Conservation (phyloP, 257 asterid genomes). For the Solanum dulcamara region DNA sequence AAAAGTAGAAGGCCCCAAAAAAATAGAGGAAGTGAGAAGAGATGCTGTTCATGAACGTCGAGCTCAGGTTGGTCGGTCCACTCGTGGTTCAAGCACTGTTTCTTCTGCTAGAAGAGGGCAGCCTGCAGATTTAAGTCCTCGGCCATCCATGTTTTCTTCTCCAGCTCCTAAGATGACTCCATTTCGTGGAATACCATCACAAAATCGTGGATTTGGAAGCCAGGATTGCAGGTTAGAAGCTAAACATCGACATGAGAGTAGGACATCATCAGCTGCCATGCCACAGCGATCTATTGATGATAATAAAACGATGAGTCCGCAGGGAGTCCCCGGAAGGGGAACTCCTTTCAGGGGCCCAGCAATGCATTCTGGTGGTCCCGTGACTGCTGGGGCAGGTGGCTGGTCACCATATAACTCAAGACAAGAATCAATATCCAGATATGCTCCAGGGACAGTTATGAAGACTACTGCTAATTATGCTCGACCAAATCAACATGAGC, state of each 20-base stretch:
- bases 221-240: conserved; percentile 13
- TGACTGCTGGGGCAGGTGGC: neutral
- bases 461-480: neutral
- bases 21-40: conserved; percentile 21
- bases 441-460: neutral
- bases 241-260: conserved; percentile 1
- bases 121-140: conserved; percentile 9
- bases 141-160: conserved; percentile 5
- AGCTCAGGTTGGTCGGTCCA: conserved; percentile 6
- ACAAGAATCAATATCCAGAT: conserved; percentile 2
- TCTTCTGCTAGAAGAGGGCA: conserved; percentile 11
- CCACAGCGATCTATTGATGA: conserved; percentile 1
- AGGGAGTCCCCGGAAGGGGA: conserved; percentile 9
- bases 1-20: conserved; percentile 32
- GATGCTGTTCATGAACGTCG: conserved; percentile 27
- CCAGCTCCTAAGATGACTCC: conserved; percentile 1
- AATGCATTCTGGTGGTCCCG: conserved; percentile 2
- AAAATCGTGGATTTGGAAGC: conserved; percentile 4
- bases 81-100: conserved; percentile 2
- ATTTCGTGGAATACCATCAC: conserved; percentile 4
- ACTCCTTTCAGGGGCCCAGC: conserved; percentile 4
- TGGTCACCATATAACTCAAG: neutral
- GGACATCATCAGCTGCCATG: neutral
- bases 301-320: neutral
- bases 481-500: neutral